These are phyloP conservation scores for Lachnellula cervina DNA, from an alignment of 2,329 filamentous ascomycete species.

Conservation along the genomic window DNA sequence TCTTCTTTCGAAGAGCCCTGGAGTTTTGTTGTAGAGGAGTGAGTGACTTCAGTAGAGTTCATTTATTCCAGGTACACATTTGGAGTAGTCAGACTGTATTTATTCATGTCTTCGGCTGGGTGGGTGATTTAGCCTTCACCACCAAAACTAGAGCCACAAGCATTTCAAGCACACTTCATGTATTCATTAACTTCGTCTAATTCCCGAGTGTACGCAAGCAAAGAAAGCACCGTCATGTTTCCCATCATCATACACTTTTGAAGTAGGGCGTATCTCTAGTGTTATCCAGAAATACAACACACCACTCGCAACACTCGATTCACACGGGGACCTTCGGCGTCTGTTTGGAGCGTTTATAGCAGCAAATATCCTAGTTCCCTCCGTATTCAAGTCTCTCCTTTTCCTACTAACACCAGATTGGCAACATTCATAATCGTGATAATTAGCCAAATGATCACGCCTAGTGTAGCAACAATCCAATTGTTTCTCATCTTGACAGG, in stretches of 20 bases:
- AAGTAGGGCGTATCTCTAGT: not conserved
- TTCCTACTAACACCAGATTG: slow-evolving; percentile 62
- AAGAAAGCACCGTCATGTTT: too few relatives aligned
- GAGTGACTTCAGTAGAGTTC: too few relatives aligned
- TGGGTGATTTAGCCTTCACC: not conserved
- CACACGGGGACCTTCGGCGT: not conserved
- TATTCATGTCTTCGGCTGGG: too few relatives aligned
- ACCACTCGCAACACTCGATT: too few relatives aligned
- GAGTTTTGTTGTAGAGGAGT: too few relatives aligned
- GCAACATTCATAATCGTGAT: slow-evolving; percentile 78
- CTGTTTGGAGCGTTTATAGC: not conserved
- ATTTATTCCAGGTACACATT: too few relatives aligned
- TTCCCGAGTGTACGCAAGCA: too few relatives aligned
- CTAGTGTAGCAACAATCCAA: slow-evolving; percentile 57
- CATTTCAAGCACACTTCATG: not conserved
- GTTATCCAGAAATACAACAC: not conserved
- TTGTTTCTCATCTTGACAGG: slow-evolving; percentile 60
- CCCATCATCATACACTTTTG: not conserved
- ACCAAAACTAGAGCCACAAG: not conserved
- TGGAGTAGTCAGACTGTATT: too few relatives aligned
- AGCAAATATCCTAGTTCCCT: not conserved
- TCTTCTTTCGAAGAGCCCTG: too few relatives aligned
- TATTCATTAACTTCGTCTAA: not conserved
- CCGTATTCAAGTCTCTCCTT: slow-evolving; percentile 13
- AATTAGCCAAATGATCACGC: slow-evolving; percentile 63